These are phyloP conservation scores for Elasticomyces elasticus DNA, from an alignment of 495 filamentous ascomycete species.

Conservation along the genomic window DNA sequence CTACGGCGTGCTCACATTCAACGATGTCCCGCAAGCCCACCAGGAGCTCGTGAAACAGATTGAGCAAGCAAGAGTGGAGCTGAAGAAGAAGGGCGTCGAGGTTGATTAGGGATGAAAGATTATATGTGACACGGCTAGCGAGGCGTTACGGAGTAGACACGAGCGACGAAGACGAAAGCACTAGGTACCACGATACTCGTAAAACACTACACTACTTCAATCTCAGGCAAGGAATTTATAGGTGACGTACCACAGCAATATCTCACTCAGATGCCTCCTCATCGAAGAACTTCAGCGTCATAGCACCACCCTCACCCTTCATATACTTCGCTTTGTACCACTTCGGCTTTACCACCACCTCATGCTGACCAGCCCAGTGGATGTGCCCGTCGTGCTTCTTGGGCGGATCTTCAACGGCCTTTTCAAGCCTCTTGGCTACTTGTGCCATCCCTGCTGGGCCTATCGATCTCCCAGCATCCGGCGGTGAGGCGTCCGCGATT, in stretches of 20 bases:
- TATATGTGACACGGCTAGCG: conserved; percentile 1
- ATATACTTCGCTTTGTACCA: conserved; percentile 9
- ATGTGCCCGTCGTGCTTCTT: neutral
- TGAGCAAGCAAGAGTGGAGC: conserved; percentile 54
- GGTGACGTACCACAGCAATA: neutral
- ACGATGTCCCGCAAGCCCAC: conserved; percentile 87
- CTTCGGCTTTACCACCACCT: neutral
- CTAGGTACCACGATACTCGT: neutral
- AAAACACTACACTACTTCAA: neutral
- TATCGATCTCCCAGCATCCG: neutral
- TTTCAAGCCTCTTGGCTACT: neutral
- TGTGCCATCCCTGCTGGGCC: neutral
- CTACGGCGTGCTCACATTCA: conserved; percentile 86
- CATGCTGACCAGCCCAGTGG: neutral
- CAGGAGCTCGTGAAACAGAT: conserved; percentile 80
- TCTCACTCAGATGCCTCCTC: neutral
- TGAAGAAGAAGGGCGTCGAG: conserved; percentile 59
- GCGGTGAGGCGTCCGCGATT: conserved; percentile 11
- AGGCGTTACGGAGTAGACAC: conserved; percentile 1
- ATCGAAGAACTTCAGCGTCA: neutral
- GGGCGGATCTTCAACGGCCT: neutral
- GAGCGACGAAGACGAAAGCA: neutral
- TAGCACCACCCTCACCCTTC: neutral
- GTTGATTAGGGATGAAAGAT: conserved; percentile 42
- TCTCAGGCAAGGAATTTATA: neutral